Evolutionary conservation across 139 green algal genomes (phyloP).

Genomic region (Coelastrella sp.): DNA sequence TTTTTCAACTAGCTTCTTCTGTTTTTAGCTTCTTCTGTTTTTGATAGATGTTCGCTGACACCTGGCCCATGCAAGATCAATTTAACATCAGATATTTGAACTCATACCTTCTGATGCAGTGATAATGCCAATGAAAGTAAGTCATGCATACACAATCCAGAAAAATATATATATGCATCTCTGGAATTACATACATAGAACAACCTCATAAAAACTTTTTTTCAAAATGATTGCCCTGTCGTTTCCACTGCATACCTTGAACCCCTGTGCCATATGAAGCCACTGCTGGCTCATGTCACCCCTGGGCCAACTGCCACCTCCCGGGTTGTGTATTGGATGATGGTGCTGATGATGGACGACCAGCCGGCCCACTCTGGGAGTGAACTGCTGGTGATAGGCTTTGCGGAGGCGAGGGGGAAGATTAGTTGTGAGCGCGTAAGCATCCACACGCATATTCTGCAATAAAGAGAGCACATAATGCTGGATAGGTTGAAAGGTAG

Average conservation of each 20-base stretch:
- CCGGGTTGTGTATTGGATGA: background rate
- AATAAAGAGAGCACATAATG: background rate
- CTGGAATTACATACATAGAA: too few relatives aligned
- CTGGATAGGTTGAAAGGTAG: background rate
- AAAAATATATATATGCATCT: too few relatives aligned
- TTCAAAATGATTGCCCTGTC: too few relatives aligned
- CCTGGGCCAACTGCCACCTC: background rate
- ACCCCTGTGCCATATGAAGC: background rate
- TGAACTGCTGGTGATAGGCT: constrained; percentile 43
- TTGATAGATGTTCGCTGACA: too few relatives aligned
- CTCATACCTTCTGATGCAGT: too few relatives aligned
- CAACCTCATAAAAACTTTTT: too few relatives aligned
- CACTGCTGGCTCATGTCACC: background rate
- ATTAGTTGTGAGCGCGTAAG: constrained; percentile 48
- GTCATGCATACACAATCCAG: too few relatives aligned
- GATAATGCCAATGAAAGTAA: too few relatives aligned
- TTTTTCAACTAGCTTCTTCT: too few relatives aligned
- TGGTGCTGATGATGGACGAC: constrained; percentile 29
- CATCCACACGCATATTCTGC: constrained; percentile 63
- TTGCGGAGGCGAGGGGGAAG: constrained; percentile 67
- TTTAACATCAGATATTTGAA: too few relatives aligned
- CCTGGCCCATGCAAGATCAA: too few relatives aligned
- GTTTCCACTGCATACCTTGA: background rate
- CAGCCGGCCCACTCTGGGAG: constrained; percentile 31
- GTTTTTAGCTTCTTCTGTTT: too few relatives aligned